Percentiles rank a stretch among this genome's conserved stretches.
phyloP scores from a whole-genome alignment of 2,329 filamentous ascomycete genomes.

The Achaetomium macrosporum region DNA sequence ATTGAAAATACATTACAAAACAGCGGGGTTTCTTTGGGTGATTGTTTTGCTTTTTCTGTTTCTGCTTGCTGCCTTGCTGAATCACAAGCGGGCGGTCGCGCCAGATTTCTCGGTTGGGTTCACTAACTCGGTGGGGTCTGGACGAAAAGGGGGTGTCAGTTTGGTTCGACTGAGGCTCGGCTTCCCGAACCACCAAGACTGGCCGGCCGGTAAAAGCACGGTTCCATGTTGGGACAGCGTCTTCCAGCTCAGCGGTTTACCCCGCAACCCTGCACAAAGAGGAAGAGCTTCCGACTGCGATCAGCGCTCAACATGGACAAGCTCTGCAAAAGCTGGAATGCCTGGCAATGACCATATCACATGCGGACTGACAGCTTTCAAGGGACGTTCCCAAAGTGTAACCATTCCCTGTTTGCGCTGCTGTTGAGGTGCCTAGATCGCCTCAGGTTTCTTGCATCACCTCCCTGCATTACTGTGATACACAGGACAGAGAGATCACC shows the following conservation, averaged over 20 bases:
- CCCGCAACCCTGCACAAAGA: not conserved
- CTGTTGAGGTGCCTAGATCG: no score
- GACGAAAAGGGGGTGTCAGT: conserved; percentile 5
- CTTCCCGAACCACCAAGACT: conserved; percentile 18
- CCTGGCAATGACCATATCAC: no score
- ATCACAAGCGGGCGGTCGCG: not conserved
- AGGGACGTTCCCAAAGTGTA: no score
- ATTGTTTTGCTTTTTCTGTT: conserved; percentile 7
- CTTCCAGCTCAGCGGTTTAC: not conserved
- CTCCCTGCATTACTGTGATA: no score
- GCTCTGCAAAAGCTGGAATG: no score
- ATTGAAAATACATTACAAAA: conserved; percentile 1
- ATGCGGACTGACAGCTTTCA: no score
- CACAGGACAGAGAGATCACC: no score
- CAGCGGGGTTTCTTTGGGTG: not conserved
- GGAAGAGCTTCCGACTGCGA: not conserved
- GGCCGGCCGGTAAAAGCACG: conserved; percentile 11
- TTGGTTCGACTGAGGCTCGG: conserved; percentile 17
- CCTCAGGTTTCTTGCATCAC: no score
- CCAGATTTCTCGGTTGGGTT: conserved; percentile 4
- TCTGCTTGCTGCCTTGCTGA: not conserved
- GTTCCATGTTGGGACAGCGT: not conserved
- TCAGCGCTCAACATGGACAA: no score
- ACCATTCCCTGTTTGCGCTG: not conserved
- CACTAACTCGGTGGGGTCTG: conserved; percentile 1